Evolutionary conservation across 2,329 filamentous ascomycete species (phyloP), one percentile per base, ranked within the genome.

Genomic region (Sclerotinia trifoliorum): DNA sequence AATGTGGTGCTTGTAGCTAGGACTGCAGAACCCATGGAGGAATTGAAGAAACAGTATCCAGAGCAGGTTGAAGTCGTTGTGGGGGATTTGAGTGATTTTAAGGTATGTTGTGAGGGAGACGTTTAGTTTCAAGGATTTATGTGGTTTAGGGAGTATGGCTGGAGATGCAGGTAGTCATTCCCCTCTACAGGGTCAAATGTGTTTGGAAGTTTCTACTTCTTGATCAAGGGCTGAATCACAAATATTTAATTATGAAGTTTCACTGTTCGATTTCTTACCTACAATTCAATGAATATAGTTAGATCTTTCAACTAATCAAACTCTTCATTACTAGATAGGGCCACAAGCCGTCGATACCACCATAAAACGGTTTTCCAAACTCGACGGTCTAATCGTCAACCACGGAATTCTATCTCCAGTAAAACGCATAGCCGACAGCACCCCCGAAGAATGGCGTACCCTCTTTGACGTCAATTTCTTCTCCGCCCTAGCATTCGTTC

Each of bases 391-490:
- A 56, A 87, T 99, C 17, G 81, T 98, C 70, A 98, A 98, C 78
- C 95, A 99, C 77, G 94, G 93, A 26, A 83, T 88, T 0, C 80
- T 99, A 56, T 85, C 88, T n/a, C 91, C 93, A 1, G 88, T 96
- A 54, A 87, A 86, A 63, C 87, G 86, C 68, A 81, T 98, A 56
- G 87, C 81, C 4, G 86, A 94, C 67, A 83, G 85, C 21, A 85
- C 86, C n/a, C 76, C 88, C 0, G 87, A 90, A 49, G 89, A 91
- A 70, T 97, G 94, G 92, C 89, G 88, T 75, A 79, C 81, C 2
- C 82, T 85, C 11, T 97, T 93, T 79, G 89, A 96, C 73, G 83
- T 93, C 70, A 98, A 98, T 78, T 88, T 98, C 74, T 93, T 97
- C 78, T 94, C 92, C 73, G 88, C 88, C 39, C 81, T 97, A 56